A percentile compares a stretch with the other conserved stretches of the same genome.
These are phyloP conservation scores for Penicillium riverlandense DNA, from an alignment of 495 filamentous ascomycete genomes.

Conservation along the genomic window DNA sequence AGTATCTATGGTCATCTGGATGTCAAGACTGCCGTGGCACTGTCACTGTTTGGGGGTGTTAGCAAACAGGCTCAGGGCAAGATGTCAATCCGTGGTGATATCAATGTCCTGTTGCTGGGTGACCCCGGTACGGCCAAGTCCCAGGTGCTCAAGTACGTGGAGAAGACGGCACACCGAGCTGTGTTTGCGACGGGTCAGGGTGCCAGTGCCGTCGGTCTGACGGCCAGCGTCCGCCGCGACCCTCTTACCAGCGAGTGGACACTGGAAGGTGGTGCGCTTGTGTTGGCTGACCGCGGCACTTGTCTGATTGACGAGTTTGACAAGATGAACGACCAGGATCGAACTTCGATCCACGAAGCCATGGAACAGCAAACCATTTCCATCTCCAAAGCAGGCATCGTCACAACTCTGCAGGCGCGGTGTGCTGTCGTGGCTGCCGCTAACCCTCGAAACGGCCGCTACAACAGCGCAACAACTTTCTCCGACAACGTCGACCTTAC, in stretches of 20 bases:
- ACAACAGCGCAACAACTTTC: conserved; percentile 95
- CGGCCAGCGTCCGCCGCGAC: conserved; percentile 91
- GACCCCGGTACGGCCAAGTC: conserved; percentile 99
- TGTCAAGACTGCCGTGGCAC: conserved; percentile 94
- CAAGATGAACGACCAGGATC: conserved; percentile 99
- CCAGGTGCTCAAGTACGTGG: conserved; percentile 94
- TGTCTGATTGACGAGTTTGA: conserved; percentile 99
- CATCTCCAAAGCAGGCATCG: conserved; percentile 98
- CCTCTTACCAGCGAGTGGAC: conserved; percentile 98
- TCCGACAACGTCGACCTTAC: conserved; percentile 94
- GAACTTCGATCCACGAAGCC: conserved; percentile 97
- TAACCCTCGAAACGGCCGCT: conserved; percentile 92
- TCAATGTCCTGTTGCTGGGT: conserved; percentile 95
- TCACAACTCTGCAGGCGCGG: conserved; percentile 94
- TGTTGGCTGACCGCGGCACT: conserved; percentile 90
- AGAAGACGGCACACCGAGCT: conserved; percentile 94
- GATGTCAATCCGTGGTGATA: conserved; percentile 90
- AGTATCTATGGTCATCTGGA: conserved; percentile 96
- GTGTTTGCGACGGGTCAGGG: conserved; percentile 99
- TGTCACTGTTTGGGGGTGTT: conserved; percentile 93
- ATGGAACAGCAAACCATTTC: conserved; percentile 99
- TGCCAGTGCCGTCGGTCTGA: conserved; percentile 95
- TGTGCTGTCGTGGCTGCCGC: conserved; percentile 96
- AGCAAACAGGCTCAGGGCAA: conserved; percentile 83
- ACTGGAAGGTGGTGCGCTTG: conserved; percentile 91